phyloP scores from a whole-genome alignment of 768 basidiomycete genomes.

The Ramaria rubella region DNA sequence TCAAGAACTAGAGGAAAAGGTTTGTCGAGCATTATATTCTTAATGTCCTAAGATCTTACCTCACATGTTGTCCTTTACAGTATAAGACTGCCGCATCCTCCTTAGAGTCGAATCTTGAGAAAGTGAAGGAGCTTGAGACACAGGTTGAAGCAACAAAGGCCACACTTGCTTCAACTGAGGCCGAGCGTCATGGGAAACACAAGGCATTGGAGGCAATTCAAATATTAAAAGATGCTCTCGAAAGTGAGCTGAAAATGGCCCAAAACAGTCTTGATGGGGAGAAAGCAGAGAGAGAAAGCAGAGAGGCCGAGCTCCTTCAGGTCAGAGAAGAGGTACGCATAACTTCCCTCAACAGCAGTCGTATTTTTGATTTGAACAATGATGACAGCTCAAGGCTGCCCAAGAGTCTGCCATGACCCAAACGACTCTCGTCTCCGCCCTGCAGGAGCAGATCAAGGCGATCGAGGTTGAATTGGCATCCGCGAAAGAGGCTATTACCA shows the following conservation, averaged over 20 bases:
- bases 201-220: constrained; percentile 41
- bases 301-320: constrained; percentile 33
- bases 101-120: constrained; percentile 45
- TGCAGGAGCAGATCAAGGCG: constrained; percentile 44
- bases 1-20: constrained; percentile 57
- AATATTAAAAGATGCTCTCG: constrained; percentile 41
- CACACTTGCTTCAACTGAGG: constrained; percentile 40
- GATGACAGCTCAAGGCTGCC: constrained; percentile 44
- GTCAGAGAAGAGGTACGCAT: constrained; percentile 46
- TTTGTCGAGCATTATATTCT: constrained; percentile 15
- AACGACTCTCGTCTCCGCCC: constrained; percentile 37
- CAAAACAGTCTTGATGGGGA: constrained; percentile 36
- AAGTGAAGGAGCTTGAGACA: constrained; percentile 46
- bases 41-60: not conserved
- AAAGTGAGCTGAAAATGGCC: constrained; percentile 40
- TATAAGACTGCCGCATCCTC: constrained; percentile 52
- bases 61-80: constrained; percentile 30
- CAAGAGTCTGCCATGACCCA: constrained; percentile 37
- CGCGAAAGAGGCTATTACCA: constrained; percentile 48
- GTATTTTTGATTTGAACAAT: not conserved
- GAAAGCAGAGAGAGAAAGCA: constrained; percentile 20
- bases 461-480: constrained; percentile 46
- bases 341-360: not conserved
- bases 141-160: constrained; percentile 44
- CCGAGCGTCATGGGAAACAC: constrained; percentile 44